Evolutionary conservation across 768 basidiomycete species (phyloP).

Genomic region (Psilocybe azurescens): DNA sequence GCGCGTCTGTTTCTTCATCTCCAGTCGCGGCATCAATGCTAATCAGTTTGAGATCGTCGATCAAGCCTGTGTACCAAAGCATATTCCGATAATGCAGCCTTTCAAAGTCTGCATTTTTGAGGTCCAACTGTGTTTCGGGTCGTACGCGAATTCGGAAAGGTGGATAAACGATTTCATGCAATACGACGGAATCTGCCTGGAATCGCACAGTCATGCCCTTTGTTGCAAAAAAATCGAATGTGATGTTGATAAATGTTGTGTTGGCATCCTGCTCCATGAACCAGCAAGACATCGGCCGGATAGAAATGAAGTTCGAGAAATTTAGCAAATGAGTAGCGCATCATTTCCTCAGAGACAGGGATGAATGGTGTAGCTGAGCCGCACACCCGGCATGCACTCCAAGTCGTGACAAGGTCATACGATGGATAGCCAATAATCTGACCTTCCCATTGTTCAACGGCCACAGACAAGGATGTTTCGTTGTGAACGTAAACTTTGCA

Average conservation of each 20-base stretch:
- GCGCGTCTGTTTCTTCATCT: constrained; percentile 72
- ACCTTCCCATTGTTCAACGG: constrained; percentile 88
- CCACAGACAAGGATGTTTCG: constrained; percentile 79
- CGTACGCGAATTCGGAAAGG: constrained; percentile 85
- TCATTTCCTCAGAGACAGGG: constrained; percentile 89
- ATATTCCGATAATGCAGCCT: constrained; percentile 73
- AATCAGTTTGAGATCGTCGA: constrained; percentile 79
- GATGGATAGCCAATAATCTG: constrained; percentile 69
- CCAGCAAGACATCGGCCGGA: constrained; percentile 81
- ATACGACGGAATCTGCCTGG: constrained; percentile 79
- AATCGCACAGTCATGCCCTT: constrained; percentile 89
- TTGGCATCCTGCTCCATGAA: constrained; percentile 88
- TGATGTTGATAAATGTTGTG: constrained; percentile 96
- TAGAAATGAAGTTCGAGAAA: constrained; percentile 97
- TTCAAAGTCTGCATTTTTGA: constrained; percentile 93
- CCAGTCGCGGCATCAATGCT: constrained; percentile 81
- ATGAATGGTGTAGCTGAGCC: constrained; percentile 86
- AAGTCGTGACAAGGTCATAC: constrained; percentile 85
- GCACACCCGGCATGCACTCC: constrained; percentile 85
- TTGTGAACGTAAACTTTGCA: constrained; percentile 93
- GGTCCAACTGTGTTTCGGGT: constrained; percentile 84
- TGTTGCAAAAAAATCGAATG: constrained; percentile 88
- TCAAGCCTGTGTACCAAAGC: constrained; percentile 74
- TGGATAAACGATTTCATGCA: constrained; percentile 91
- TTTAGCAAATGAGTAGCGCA: constrained; percentile 93